phyloP scores from a whole-genome alignment of 1,284 basidiomycete species.

The Athelia sp. region DNA sequence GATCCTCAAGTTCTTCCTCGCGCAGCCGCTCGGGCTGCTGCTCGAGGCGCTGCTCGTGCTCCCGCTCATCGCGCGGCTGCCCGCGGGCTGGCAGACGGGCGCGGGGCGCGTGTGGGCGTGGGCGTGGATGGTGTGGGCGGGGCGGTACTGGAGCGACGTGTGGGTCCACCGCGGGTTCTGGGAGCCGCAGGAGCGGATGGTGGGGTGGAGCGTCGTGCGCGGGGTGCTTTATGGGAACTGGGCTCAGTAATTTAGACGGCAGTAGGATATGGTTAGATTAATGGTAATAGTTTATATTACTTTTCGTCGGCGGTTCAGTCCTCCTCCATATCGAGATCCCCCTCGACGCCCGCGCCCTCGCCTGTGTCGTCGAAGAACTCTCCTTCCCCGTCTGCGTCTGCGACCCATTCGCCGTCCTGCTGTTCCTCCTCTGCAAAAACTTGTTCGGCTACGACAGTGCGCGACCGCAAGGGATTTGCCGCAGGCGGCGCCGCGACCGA shows the following conservation, averaged over 20 bases:
- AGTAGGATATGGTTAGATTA: no score
- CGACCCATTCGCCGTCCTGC: slow-evolving; percentile 26
- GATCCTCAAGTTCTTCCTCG: slow-evolving; percentile 14
- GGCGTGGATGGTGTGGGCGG: slow-evolving; percentile 13
- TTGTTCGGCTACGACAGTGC: slow-evolving; percentile 16
- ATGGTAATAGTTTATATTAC: no score
- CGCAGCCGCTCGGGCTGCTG: slow-evolving; percentile 14
- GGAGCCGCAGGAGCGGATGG: slow-evolving; percentile 6
- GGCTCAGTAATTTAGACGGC: background rate
- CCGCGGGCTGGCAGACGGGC: background rate
- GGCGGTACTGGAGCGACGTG: slow-evolving; percentile 13
- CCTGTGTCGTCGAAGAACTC: slow-evolving; percentile 57
- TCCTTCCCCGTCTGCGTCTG: slow-evolving; percentile 19
- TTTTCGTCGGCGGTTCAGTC: slow-evolving; percentile 22
- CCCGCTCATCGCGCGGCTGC: slow-evolving; percentile 6
- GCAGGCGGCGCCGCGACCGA: slow-evolving; percentile 30
- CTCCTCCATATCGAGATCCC: slow-evolving; percentile 70
- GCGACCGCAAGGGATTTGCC: slow-evolving; percentile 2
- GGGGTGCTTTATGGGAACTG: slow-evolving; percentile 13
- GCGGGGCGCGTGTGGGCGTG: slow-evolving; percentile 11
- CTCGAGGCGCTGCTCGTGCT: slow-evolving; percentile 10
- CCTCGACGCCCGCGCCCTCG: slow-evolving; percentile 64
- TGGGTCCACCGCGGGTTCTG: slow-evolving; percentile 15
- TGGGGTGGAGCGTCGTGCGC: slow-evolving; percentile 11
- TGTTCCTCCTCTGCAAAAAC: slow-evolving; percentile 21